phyloP scores from a whole-genome alignment of 805 yeast species.

The Candida nanaspora region DNA sequence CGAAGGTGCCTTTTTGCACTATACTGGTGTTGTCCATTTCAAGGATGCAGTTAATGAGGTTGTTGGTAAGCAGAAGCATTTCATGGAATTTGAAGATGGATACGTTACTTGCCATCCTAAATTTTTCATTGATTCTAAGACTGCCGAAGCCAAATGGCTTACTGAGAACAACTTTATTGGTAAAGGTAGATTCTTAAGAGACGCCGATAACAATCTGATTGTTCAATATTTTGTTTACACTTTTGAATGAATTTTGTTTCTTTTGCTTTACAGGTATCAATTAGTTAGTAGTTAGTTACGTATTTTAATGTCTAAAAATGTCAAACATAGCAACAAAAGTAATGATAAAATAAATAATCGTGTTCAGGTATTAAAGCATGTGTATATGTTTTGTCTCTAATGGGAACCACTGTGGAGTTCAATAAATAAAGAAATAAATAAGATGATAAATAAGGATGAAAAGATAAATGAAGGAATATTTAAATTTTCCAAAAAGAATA shows the following conservation, averaged over 20 bases:
- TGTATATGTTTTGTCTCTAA: no score
- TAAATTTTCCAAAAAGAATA: not conserved
- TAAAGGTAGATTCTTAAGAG: constrained; percentile 52
- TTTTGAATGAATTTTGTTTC: constrained; percentile 9
- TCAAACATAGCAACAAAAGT: no score
- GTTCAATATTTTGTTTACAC: constrained; percentile 52
- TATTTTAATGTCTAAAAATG: constrained; percentile 1
- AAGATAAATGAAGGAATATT: no score
- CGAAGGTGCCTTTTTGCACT: constrained; percentile 33
- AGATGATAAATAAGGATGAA: no score
- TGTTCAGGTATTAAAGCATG: no score
- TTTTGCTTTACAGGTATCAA: no score
- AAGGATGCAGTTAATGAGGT: constrained; percentile 30
- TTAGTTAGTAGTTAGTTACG: not conserved
- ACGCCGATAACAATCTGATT: constrained; percentile 32
- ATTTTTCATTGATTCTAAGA: constrained; percentile 33
- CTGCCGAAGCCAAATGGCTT: constrained; percentile 45
- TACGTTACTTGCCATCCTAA: constrained; percentile 43
- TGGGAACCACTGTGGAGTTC: no score
- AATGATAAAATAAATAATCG: no score
- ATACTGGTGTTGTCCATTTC: constrained; percentile 42
- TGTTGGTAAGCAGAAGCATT: constrained; percentile 21
- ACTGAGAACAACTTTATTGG: constrained; percentile 42
- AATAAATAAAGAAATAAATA: no score
- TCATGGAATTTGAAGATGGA: constrained; percentile 35